phyloP scores from a whole-genome alignment of 140 eudicot species.

The Oenanthe javanica region DNA sequence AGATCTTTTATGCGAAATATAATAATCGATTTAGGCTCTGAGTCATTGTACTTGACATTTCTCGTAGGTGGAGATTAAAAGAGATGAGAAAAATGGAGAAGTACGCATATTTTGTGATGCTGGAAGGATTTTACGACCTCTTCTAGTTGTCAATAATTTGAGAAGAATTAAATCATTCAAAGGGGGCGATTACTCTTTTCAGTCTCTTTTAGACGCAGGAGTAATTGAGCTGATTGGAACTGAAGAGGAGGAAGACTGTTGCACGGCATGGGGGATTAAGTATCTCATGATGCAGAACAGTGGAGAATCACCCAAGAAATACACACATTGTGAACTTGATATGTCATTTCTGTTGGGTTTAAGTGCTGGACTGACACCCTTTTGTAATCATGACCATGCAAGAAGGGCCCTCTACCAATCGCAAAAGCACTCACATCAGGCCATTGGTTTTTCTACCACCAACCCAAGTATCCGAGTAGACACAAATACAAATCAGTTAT shows the following conservation, averaged over 20 bases:
- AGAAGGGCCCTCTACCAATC: slow-evolving; percentile 71
- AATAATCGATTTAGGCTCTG: neutral
- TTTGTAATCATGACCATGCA: slow-evolving; percentile 87
- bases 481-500: slow-evolving; percentile 67
- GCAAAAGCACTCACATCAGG: slow-evolving; percentile 87
- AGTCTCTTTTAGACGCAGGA: slow-evolving; percentile 62
- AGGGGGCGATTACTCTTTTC: slow-evolving; percentile 52
- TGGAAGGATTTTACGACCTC: slow-evolving; percentile 87
- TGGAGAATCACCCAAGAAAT: slow-evolving; percentile 39
- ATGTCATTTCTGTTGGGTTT: slow-evolving; percentile 61
- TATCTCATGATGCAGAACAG: slow-evolving; percentile 40
- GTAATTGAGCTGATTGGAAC: slow-evolving; percentile 68
- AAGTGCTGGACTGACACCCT: slow-evolving; percentile 78
- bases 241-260: slow-evolving; percentile 90
- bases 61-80: slow-evolving; percentile 69
- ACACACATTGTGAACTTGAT: slow-evolving; percentile 89
- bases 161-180: slow-evolving; percentile 47
- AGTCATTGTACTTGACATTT: neutral
- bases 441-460: slow-evolving; percentile 69
- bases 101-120: slow-evolving; percentile 79
- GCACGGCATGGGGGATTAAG: slow-evolving; percentile 73
- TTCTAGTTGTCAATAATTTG: slow-evolving; percentile 58
- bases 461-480: slow-evolving; percentile 63
- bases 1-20: too few relatives aligned
- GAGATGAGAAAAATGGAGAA: slow-evolving; percentile 57